phyloP scores from a whole-genome alignment of 225 moss, liverwort and hornwort genomes.

The Polytrichum formosum region DNA sequence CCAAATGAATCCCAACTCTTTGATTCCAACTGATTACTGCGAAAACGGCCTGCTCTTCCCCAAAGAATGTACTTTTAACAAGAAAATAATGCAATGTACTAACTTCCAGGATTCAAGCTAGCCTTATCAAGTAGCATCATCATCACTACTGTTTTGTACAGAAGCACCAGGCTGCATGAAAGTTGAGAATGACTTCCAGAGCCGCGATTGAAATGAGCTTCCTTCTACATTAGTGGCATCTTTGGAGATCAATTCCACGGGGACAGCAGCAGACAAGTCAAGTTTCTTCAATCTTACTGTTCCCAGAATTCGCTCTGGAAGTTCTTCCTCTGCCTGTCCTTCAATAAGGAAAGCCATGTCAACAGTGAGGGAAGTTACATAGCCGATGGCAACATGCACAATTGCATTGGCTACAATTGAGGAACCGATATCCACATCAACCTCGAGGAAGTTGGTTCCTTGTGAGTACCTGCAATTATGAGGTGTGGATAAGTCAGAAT shows the following conservation, averaged over 20 bases:
- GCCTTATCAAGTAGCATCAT: slow-evolving; percentile 27
- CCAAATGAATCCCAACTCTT: neutral
- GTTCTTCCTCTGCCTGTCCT: slow-evolving; percentile 71
- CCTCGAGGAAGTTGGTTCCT: slow-evolving; percentile 73
- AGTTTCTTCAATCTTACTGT: slow-evolving; percentile 56
- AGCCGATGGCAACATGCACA: slow-evolving; percentile 75
- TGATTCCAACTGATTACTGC: neutral
- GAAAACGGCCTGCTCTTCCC: neutral
- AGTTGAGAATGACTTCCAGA: slow-evolving; percentile 64
- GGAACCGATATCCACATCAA: slow-evolving; percentile 88
- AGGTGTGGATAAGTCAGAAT: neutral
- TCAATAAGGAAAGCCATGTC: slow-evolving; percentile 87
- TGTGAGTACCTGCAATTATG: slow-evolving; percentile 47
- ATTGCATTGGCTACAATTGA: slow-evolving; percentile 87
- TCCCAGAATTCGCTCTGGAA: slow-evolving; percentile 75
- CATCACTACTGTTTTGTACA: slow-evolving; percentile 29
- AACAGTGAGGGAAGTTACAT: slow-evolving; percentile 63
- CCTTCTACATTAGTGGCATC: slow-evolving; percentile 28
- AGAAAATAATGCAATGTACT: slow-evolving; percentile 14
- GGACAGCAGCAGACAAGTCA: slow-evolving; percentile 60
- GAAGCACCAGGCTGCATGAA: slow-evolving; percentile 47
- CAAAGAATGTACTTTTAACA: slow-evolving; percentile 18
- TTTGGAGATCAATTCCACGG: slow-evolving; percentile 41
- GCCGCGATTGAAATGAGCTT: slow-evolving; percentile 52
- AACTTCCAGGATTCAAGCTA: neutral